Conservation (phyloP, 495 filamentous ascomycete species). For the Rusavskia elegans region DNA sequence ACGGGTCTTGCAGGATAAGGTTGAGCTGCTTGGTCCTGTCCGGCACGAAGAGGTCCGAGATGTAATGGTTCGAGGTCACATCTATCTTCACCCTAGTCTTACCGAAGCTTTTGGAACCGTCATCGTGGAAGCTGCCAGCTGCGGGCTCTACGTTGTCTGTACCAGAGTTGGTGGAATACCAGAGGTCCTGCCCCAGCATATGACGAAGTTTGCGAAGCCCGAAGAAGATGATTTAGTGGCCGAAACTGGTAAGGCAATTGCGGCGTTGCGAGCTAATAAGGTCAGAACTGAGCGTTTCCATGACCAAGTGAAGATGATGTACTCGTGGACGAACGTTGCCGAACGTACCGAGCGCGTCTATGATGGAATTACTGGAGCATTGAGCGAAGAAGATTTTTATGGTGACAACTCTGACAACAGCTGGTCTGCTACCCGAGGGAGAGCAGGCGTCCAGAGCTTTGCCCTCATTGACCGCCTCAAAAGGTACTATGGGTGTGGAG, state of each 20-base stretch:
- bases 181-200: conserved; percentile 81
- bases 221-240: conserved; percentile 82
- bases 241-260: conserved; percentile 71
- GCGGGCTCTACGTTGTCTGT: conserved; percentile 89
- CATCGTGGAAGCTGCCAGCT: conserved; percentile 89
- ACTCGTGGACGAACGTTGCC: conserved; percentile 92
- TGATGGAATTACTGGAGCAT: conserved; percentile 69
- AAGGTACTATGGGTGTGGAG: conserved; percentile 96
- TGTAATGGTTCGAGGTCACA: conserved; percentile 96
- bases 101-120: conserved; percentile 97
- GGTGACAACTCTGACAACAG: conserved; percentile 45
- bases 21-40: conserved; percentile 80
- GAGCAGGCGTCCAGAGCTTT: conserved; percentile 63
- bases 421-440: conserved; percentile 54
- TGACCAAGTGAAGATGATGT: conserved; percentile 94
- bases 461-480: conserved; percentile 89
- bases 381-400: conserved; percentile 77
- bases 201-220: conserved; percentile 86
- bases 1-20: conserved; percentile 85
- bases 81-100: conserved; percentile 86
- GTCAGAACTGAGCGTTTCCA: conserved; percentile 89
- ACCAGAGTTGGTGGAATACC: conserved; percentile 94
- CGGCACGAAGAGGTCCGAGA: conserved; percentile 93
- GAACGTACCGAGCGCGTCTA: conserved; percentile 88
- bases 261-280: conserved; percentile 59